Percentiles rank a stretch among this genome's conserved stretches.
phyloP scores from a whole-genome alignment of 148 eudicot species.

The Hydrangea macrophylla region DNA sequence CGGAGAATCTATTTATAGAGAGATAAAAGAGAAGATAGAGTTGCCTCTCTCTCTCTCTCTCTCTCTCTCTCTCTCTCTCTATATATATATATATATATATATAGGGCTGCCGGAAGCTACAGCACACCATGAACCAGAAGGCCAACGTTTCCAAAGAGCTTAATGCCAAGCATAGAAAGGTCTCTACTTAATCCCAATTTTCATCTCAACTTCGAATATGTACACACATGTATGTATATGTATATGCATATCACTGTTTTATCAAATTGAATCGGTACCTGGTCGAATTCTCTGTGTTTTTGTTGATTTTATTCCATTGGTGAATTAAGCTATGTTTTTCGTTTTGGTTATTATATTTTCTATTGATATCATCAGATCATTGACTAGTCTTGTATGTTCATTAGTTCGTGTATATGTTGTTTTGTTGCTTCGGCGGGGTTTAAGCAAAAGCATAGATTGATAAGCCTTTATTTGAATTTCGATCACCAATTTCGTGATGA shows the following conservation, averaged over 20 bases:
- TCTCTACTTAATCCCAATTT: constrained; percentile 6
- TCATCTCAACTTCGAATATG: not conserved
- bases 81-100: too few species aligned
- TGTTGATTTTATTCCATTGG: not conserved
- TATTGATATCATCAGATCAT: not conserved
- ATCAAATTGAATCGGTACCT: not conserved
- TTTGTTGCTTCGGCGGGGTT: not conserved
- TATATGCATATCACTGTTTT: not conserved
- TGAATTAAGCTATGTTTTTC: not conserved
- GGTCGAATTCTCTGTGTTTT: not conserved
- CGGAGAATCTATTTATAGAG: not conserved
- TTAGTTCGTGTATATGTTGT: not conserved
- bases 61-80: not conserved
- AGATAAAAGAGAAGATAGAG: constrained; percentile 1
- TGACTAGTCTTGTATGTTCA: not conserved
- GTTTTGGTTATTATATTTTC: not conserved
- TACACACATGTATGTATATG: too few species aligned
- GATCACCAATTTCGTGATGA: not conserved
- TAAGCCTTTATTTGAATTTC: not conserved
- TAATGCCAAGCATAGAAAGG: constrained; percentile 55
- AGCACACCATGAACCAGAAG: constrained; percentile 50
- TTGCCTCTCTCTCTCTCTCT: not conserved
- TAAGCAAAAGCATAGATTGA: not conserved
- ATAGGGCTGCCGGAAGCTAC: not conserved
- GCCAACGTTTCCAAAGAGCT: constrained; percentile 53